phyloP scores from a whole-genome alignment of 2,329 filamentous ascomycete genomes.

The Trichoderma harzianum region DNA sequence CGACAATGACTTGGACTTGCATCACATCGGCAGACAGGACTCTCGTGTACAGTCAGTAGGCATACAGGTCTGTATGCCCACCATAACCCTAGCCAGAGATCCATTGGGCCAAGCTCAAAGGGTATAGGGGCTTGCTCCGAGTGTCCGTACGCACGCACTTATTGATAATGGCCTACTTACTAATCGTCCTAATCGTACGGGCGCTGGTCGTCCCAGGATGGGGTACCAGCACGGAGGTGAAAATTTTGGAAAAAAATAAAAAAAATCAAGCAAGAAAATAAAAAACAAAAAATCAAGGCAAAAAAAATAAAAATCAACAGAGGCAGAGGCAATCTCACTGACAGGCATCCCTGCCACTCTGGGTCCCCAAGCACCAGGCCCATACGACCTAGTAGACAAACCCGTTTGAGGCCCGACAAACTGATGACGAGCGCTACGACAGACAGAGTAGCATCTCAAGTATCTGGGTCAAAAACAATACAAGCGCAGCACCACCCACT shows the following conservation, averaged over 20 bases:
- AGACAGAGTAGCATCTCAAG: background rate
- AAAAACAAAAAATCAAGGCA: background rate
- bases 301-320: background rate
- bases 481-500: background rate
- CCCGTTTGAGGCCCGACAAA: constrained; percentile 9
- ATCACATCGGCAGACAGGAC: constrained; percentile 4
- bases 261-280: background rate
- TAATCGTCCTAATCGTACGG: background rate
- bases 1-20: constrained; percentile 15
- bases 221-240: background rate
- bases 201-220: background rate
- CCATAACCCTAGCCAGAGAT: constrained; percentile 5
- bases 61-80: constrained; percentile 5
- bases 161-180: background rate
- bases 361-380: background rate
- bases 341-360: constrained; percentile 5
- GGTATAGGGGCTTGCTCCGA: constrained; percentile 2
- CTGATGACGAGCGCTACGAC: constrained; percentile 6
- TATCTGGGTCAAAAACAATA: background rate
- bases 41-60: background rate
- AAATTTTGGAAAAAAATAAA: background rate
- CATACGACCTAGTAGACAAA: background rate
- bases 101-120: constrained; percentile 6
- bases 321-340: constrained; percentile 1
- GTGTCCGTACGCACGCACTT: constrained; percentile 4